These are phyloP conservation scores for Gamarada debralockiae DNA, from an alignment of 495 filamentous ascomycete species.

Conservation along the genomic window DNA sequence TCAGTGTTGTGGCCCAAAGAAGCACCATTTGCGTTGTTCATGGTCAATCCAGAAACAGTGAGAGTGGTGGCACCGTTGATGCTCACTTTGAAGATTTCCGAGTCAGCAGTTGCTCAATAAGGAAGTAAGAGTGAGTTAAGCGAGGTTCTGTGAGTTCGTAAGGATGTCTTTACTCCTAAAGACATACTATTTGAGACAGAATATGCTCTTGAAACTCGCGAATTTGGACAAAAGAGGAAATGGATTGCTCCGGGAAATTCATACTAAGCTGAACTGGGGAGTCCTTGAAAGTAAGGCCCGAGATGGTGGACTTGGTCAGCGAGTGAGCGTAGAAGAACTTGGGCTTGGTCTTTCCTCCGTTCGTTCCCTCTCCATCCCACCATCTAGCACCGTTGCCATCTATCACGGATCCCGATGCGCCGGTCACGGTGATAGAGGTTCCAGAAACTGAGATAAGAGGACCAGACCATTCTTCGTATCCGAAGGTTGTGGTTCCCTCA, in stretches of 20 bases:
- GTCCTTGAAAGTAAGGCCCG: slow-evolving; percentile 46
- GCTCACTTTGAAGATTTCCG: too few relatives aligned
- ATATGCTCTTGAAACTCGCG: too few relatives aligned
- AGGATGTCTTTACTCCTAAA: too few relatives aligned
- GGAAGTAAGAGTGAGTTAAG: too few relatives aligned
- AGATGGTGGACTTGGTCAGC: slow-evolving; percentile 46
- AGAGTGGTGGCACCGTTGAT: slow-evolving; percentile 49
- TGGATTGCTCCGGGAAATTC: too few relatives aligned
- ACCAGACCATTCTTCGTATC: slow-evolving; percentile 46
- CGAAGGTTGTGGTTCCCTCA: slow-evolving; percentile 45
- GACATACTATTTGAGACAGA: too few relatives aligned
- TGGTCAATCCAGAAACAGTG: slow-evolving; percentile 43
- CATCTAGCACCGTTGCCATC: slow-evolving; percentile 43
- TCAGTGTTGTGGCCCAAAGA: slow-evolving; percentile 59
- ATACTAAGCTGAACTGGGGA: slow-evolving; percentile 64
- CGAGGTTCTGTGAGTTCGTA: too few relatives aligned
- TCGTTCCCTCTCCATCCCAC: slow-evolving; percentile 50
- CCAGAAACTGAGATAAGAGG: slow-evolving; percentile 47
- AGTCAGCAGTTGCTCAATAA: too few relatives aligned
- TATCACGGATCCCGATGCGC: slow-evolving; percentile 37
- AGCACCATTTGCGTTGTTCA: slow-evolving; percentile 46
- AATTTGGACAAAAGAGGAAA: too few relatives aligned
- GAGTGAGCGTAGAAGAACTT: slow-evolving; percentile 50
- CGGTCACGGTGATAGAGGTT: slow-evolving; percentile 41
- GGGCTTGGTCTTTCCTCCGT: slow-evolving; percentile 49